A percentile compares a stretch with the other conserved stretches of the same genome.
Evolutionary conservation across 352 stramenopile genomes (phyloP).

Genomic region (Achlya hypogyna): DNA sequence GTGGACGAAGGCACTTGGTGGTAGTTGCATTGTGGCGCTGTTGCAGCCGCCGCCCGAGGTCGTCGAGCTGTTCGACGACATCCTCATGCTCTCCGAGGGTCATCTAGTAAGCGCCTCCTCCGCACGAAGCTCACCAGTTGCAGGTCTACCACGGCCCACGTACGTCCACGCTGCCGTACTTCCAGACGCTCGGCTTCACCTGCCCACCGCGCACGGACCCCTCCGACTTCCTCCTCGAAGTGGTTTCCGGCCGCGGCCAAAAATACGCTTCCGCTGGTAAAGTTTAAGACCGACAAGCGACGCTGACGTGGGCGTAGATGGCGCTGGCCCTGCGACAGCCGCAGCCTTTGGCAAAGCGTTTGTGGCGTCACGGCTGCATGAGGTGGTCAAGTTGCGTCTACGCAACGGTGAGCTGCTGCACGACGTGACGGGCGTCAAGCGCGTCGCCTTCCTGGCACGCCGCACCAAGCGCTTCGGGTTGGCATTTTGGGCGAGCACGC

Average conservation of each 20-base stretch:
- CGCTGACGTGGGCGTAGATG: constrained; percentile 22
- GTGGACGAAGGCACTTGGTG: constrained; percentile 34
- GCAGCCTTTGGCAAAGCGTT: constrained; percentile 54
- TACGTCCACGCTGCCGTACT: constrained; percentile 47
- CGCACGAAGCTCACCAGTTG: not conserved
- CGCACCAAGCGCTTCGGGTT: constrained; percentile 34
- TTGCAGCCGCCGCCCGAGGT: constrained; percentile 50
- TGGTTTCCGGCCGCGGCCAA: constrained; percentile 39
- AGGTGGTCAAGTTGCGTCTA: constrained; percentile 39
- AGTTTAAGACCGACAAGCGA: constrained; percentile 21
- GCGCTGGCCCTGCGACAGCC: not conserved
- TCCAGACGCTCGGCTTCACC: constrained; percentile 35
- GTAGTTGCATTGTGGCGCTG: constrained; percentile 33
- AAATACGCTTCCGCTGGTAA: constrained; percentile 27
- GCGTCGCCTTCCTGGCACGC: constrained; percentile 3
- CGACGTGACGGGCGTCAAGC: constrained; percentile 14
- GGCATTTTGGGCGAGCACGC: constrained; percentile 34
- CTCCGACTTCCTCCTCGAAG: constrained; percentile 61
- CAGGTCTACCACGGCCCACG: constrained; percentile 22
- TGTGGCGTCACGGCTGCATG: constrained; percentile 42
- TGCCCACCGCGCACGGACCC: constrained; percentile 47
- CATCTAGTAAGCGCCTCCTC: constrained; percentile 21
- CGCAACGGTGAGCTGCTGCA: constrained; percentile 23
- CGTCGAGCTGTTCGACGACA: constrained; percentile 41
- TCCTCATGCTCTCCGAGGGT: constrained; percentile 40